Evolutionary conservation across 768 basidiomycete genomes (phyloP).

Genomic region (Chalciporus piperatus): DNA sequence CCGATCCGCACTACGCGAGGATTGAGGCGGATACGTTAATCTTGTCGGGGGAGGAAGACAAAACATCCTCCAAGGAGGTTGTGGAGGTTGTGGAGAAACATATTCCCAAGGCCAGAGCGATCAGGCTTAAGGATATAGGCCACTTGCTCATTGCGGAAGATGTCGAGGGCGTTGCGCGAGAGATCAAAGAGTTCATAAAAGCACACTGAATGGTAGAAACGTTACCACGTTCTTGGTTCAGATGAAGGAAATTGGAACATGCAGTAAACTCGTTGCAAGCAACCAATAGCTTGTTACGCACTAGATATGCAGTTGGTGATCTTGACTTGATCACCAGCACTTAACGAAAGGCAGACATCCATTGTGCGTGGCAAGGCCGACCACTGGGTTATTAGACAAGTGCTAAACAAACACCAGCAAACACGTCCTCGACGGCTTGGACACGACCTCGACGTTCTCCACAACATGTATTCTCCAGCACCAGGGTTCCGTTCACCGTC

Average conservation of each 20-base stretch:
- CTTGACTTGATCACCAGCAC: too few species aligned
- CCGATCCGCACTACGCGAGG: neutral
- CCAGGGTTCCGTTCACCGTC: constrained; percentile 40
- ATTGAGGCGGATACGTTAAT: constrained; percentile 3
- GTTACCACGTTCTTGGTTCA: too few species aligned
- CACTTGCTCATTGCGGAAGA: constrained; percentile 9
- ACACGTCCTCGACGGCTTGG: neutral
- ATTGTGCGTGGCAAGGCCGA: too few species aligned
- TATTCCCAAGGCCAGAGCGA: neutral
- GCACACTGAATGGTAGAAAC: neutral
- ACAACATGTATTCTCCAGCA: constrained; percentile 35
- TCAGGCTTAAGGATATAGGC: neutral
- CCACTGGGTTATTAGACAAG: too few species aligned
- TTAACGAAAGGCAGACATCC: neutral
- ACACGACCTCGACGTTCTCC: constrained; percentile 13
- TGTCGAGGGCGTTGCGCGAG: neutral
- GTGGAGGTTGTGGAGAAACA: neutral
- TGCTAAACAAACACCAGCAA: neutral
- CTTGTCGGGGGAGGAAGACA: constrained; percentile 3
- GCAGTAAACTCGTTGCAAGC: too few species aligned
- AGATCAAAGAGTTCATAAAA: neutral
- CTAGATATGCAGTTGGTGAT: too few species aligned
- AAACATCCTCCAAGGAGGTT: neutral
- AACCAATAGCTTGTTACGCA: too few species aligned
- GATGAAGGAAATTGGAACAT: too few species aligned